Conservation (phyloP, 208 protist species). For the Kentomonas sorsogonicus region DNA sequence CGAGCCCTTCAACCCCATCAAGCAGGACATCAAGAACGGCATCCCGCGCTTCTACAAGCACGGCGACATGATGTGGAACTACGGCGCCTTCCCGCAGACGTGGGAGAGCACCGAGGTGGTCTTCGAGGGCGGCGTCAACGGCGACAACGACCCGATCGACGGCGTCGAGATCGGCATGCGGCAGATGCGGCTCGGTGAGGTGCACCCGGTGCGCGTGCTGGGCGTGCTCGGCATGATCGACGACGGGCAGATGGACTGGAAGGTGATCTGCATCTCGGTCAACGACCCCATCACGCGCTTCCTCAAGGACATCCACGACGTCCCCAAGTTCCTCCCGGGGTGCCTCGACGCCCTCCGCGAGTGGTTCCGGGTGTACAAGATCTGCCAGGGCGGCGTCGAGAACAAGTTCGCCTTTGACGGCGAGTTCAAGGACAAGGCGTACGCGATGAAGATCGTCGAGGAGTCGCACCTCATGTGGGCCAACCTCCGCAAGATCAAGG, state of each 20-base stretch:
- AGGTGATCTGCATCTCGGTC: constrained; percentile 90
- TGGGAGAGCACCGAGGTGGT: constrained; percentile 92
- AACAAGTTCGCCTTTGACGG: constrained; percentile 91
- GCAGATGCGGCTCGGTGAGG: constrained; percentile 76
- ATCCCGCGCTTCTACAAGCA: constrained; percentile 95
- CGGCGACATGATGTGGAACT: constrained; percentile 96
- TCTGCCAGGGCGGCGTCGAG: constrained; percentile 87
- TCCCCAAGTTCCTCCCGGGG: constrained; percentile 85
- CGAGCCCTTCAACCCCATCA: constrained; percentile 94
- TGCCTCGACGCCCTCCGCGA: constrained; percentile 84
- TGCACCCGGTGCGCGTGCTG: constrained; percentile 85
- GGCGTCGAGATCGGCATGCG: constrained; percentile 87
- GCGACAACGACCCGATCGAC: constrained; percentile 93
- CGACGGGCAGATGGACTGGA: constrained; percentile 94
- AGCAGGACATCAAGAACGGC: constrained; percentile 95
- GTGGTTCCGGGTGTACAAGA: constrained; percentile 92
- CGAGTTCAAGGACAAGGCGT: constrained; percentile 84
- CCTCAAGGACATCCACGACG: constrained; percentile 85
- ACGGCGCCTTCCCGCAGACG: constrained; percentile 94
- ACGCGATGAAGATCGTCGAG: constrained; percentile 81
- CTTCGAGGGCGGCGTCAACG: constrained; percentile 73
- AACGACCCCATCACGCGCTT: constrained; percentile 87
- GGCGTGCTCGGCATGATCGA: constrained; percentile 93
- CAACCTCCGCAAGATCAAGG: constrained; percentile 86
- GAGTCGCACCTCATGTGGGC: constrained; percentile 92